phyloP scores from a whole-genome alignment of 1,139 yeast genomes.

The Pichia sorboxylosa region DNA sequence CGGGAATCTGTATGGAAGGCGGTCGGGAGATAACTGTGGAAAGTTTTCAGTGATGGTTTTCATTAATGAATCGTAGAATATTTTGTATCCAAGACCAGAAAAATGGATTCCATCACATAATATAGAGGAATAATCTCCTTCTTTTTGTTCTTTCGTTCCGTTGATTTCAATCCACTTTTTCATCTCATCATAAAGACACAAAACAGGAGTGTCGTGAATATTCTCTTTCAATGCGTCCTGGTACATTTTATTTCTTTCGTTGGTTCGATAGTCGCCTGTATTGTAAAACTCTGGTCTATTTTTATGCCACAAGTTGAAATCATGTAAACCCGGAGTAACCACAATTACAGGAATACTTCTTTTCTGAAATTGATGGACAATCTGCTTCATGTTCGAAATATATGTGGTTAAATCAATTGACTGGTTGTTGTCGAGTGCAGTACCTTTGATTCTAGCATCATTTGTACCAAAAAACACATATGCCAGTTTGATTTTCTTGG shows the following conservation, averaged over 20 bases:
- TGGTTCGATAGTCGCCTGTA: constrained; percentile 29
- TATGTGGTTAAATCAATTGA: constrained; percentile 42
- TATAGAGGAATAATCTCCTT: constrained; percentile 9
- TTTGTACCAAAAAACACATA: constrained; percentile 69
- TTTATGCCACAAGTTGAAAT: constrained; percentile 28
- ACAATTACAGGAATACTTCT: constrained; percentile 38
- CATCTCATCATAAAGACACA: constrained; percentile 35
- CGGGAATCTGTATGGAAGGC: constrained; percentile 8
- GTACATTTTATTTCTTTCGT: constrained; percentile 34
- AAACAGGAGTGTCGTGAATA: constrained; percentile 38
- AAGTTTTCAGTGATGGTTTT: constrained; percentile 29
- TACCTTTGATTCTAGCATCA: constrained; percentile 37
- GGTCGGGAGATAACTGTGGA: constrained; percentile 28
- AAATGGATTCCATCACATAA: constrained; percentile 52
- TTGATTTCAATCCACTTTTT: constrained; percentile 3
- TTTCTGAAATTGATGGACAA: constrained; percentile 31
- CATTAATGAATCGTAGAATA: constrained; percentile 36
- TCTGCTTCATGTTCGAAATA: constrained; percentile 31
- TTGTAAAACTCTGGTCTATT: constrained; percentile 21
- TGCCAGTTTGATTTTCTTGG: constrained; percentile 23
- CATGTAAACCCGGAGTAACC: constrained; percentile 56
- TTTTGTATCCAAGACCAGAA: constrained; percentile 44
- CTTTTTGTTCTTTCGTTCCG: constrained; percentile 2
- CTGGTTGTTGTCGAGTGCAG: constrained; percentile 31
- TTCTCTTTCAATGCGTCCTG: constrained; percentile 28